Percentiles rank a stretch among this genome's conserved stretches.
phyloP scores from a whole-genome alignment of 208 protist species.

The Herpetomonas samuelpessoai region DNA sequence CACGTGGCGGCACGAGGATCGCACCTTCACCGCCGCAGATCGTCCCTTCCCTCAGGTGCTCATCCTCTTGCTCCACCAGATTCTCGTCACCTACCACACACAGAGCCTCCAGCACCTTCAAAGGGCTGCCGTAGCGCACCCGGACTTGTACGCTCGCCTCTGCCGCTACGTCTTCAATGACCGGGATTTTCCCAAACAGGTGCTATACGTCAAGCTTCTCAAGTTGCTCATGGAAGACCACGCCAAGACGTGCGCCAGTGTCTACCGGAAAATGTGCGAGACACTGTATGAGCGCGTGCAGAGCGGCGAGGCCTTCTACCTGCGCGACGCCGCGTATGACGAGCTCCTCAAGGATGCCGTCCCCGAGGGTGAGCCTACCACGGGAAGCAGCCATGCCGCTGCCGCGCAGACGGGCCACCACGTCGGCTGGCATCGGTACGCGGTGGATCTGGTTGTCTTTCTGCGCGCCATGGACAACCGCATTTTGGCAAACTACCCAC shows the following conservation, averaged over 20 bases:
- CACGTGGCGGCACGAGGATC: constrained; percentile 5
- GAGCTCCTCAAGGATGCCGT: background rate
- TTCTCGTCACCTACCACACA: background rate
- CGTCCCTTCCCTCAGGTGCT: background rate
- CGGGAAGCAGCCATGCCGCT: background rate
- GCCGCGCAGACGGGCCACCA: background rate
- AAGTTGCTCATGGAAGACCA: background rate
- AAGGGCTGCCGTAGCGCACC: background rate
- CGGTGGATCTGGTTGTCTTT: background rate
- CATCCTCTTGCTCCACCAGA: background rate
- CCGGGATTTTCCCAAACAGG: background rate
- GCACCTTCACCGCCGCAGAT: background rate
- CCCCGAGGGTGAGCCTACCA: background rate
- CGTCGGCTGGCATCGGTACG: background rate
- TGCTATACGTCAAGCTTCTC: background rate
- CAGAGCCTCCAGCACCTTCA: background rate
- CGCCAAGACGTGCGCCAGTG: background rate
- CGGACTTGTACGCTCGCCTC: background rate
- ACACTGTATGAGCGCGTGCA: background rate
- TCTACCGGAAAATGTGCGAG: background rate
- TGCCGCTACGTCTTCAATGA: background rate
- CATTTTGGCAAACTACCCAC: background rate
- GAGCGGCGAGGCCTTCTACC: background rate
- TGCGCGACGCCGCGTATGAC: background rate
- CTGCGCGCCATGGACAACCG: background rate